These are phyloP conservation scores for Trichoderma sp. DNA, from an alignment of 2,329 filamentous ascomycete species.

Conservation along the genomic window DNA sequence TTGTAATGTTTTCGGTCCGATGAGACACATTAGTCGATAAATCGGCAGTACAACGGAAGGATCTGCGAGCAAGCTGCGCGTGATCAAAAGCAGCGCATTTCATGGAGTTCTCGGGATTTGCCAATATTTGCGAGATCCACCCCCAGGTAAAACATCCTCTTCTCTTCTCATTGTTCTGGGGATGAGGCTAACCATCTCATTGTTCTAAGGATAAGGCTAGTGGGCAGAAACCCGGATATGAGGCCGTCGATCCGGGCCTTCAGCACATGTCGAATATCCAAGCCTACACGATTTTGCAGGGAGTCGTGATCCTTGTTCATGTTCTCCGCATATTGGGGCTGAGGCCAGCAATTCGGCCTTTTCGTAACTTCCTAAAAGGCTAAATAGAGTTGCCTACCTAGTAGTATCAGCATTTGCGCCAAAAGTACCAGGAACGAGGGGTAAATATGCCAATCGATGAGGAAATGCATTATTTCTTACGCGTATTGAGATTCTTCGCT, in stretches of 20 bases:
- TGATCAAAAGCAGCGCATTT: not conserved
- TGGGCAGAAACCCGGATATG: too few species aligned
- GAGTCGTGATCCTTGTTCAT: not conserved
- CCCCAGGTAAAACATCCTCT: not conserved
- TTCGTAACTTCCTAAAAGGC: not conserved
- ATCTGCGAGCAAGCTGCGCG: not conserved
- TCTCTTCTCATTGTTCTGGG: not conserved
- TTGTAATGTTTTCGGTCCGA: constrained; percentile 5
- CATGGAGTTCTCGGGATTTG: not conserved
- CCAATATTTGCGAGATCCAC: not conserved
- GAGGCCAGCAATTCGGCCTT: not conserved
- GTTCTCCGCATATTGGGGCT: not conserved
- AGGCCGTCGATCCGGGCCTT: not conserved
- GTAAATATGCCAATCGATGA: not conserved
- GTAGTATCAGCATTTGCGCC: not conserved
- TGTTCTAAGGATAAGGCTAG: not conserved
- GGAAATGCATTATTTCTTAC: not conserved
- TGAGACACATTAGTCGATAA: not conserved
- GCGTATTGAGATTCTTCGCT: not conserved
- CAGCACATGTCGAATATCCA: not conserved
- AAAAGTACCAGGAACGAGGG: not conserved
- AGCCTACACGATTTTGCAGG: not conserved
- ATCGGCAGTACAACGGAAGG: constrained; percentile 8
- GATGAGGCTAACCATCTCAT: not conserved
- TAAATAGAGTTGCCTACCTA: not conserved